Percentiles rank a stretch among this genome's conserved stretches.
These are phyloP conservation scores for Syzygium grande DNA, from an alignment of 345 rosid genomes.

Conservation along the genomic window DNA sequence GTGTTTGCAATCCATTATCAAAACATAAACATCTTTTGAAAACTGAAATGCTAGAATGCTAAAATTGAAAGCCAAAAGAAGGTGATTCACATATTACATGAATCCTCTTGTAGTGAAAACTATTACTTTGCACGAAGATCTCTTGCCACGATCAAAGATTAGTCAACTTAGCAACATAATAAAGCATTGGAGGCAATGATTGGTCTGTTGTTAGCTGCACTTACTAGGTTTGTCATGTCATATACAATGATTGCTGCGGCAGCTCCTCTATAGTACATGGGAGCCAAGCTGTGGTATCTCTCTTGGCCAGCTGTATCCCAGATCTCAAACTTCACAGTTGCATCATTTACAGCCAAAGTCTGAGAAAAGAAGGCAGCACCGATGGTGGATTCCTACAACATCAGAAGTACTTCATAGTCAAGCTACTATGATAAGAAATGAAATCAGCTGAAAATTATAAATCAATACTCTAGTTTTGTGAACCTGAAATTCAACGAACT, in stretches of 20 bases:
- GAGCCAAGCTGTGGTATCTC: slow-evolving; percentile 96
- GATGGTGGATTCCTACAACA: slow-evolving; percentile 84
- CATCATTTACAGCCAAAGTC: slow-evolving; percentile 86
- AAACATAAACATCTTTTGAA: neutral
- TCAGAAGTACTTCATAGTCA: neutral
- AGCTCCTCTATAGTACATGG: slow-evolving; percentile 98
- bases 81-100: neutral
- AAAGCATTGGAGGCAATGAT: neutral
- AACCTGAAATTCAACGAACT: slow-evolving; percentile 92
- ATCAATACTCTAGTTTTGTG: neutral
- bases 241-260: slow-evolving; percentile 91
- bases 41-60: neutral
- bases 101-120: neutral
- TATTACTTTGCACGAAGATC: neutral
- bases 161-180: neutral
- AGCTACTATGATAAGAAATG: neutral
- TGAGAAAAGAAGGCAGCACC: slow-evolving; percentile 99
- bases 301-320: slow-evolving; percentile 99
- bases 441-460: neutral
- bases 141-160: neutral
- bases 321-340: slow-evolving; percentile 92
- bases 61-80: neutral
- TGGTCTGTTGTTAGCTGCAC: slow-evolving; percentile 3
- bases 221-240: slow-evolving; percentile 81
- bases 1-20: neutral